A percentile compares a stretch with the other conserved stretches of the same genome.
These are phyloP conservation scores for Globisporangium viniferum DNA, from an alignment of 352 stramenopile species.

Conservation along the genomic window DNA sequence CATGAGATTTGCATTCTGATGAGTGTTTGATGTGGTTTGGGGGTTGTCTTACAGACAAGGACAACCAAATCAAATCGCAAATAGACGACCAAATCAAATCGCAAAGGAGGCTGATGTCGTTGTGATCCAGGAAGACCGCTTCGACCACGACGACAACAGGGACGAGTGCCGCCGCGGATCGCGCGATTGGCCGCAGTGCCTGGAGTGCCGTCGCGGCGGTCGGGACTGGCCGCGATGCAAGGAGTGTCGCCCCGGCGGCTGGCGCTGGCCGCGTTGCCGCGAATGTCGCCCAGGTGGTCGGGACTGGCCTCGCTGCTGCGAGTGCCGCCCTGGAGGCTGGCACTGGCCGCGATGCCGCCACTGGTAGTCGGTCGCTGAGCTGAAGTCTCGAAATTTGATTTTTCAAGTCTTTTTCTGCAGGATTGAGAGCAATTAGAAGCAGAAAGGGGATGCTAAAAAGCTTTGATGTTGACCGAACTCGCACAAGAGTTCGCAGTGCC, in stretches of 20 bases:
- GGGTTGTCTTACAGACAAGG: not conserved
- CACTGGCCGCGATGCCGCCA: constrained; percentile 5
- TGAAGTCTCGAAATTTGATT: too few relatives aligned
- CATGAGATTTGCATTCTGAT: too few relatives aligned
- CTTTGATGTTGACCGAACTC: constrained; percentile 6
- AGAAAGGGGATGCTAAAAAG: not conserved
- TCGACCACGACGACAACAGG: not conserved
- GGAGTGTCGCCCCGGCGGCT: not conserved
- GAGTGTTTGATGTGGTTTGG: too few relatives aligned
- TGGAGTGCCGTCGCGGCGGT: not conserved
- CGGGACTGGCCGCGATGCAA: not conserved
- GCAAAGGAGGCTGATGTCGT: not conserved
- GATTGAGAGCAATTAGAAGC: not conserved
- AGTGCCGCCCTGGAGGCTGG: constrained; percentile 7
- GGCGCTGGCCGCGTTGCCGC: not conserved
- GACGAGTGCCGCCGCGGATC: constrained; percentile 1
- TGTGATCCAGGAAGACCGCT: not conserved
- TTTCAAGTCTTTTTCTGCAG: too few relatives aligned
- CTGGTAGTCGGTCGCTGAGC: not conserved
- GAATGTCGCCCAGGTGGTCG: not conserved
- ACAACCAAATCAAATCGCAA: not conserved
- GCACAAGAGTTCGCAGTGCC: not conserved
- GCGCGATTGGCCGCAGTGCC: not conserved
- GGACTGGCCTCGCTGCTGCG: not conserved
- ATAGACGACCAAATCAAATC: not conserved